A percentile compares a stretch with the other conserved stretches of the same genome.
phyloP scores from a whole-genome alignment of 2,329 filamentous ascomycete species.

The Diaporthe destruens region DNA sequence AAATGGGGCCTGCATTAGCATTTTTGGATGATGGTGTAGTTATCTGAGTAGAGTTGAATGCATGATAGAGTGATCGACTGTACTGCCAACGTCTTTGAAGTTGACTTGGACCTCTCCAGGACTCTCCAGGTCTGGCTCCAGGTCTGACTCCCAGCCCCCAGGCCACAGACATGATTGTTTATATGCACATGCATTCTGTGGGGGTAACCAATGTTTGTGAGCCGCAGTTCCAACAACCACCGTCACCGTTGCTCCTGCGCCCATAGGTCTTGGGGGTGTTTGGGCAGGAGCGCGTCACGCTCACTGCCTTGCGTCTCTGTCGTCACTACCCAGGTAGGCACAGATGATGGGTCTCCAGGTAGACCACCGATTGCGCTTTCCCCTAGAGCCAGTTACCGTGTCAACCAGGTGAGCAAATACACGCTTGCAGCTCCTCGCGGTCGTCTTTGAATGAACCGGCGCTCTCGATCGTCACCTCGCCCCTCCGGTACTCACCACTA shows the following conservation, averaged over 20 bases:
- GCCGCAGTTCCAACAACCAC: not conserved
- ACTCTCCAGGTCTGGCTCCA: too few species aligned
- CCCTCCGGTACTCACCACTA: not conserved
- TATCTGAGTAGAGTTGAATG: not conserved
- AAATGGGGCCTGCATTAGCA: not conserved
- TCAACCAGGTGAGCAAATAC: not conserved
- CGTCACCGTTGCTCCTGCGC: not conserved
- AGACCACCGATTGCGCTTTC: not conserved
- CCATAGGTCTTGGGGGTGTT: not conserved
- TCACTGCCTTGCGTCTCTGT: constrained; percentile 2
- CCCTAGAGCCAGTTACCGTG: not conserved
- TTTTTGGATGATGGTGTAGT: not conserved
- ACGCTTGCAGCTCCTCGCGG: not conserved
- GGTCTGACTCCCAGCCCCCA: not conserved
- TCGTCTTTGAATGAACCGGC: not conserved
- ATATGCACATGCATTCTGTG: not conserved
- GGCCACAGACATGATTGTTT: not conserved
- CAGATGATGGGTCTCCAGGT: not conserved
- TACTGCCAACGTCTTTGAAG: not conserved
- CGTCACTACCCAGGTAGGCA: not conserved
- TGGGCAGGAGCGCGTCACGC: not conserved
- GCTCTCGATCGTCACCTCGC: not conserved
- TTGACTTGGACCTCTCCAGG: too few species aligned
- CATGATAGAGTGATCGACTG: not conserved
- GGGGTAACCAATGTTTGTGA: not conserved